Evolutionary conservation across 2,329 filamentous ascomycete species (phyloP).

Genomic region (Zasmidium cellare): DNA sequence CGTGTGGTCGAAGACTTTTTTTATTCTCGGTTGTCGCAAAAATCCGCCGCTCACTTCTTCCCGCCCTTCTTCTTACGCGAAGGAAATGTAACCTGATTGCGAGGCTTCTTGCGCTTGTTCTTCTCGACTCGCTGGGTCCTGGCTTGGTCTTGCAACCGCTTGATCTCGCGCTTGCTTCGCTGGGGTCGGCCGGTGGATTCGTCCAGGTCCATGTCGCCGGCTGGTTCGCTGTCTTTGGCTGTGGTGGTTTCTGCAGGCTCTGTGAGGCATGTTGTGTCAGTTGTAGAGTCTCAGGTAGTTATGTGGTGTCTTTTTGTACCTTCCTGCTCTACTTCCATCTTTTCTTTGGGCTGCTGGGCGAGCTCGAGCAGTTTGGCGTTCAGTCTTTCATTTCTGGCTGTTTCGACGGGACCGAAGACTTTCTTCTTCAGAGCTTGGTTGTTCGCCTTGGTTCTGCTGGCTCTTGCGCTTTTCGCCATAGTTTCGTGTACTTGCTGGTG

Average conservation of each 20-base stretch:
- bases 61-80: constrained; percentile 25
- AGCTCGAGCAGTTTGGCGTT: constrained; percentile 83
- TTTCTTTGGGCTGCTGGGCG: constrained; percentile 71
- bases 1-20: no score
- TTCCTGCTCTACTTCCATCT: constrained; percentile 49
- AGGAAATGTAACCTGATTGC: constrained; percentile 42
- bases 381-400: constrained; percentile 76
- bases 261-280: constrained; percentile 1
- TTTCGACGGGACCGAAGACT: constrained; percentile 81
- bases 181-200: constrained; percentile 29
- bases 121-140: constrained; percentile 36
- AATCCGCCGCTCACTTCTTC: constrained; percentile 22
- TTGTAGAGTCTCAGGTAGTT: constrained; percentile 5
- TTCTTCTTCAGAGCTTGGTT: constrained; percentile 75
- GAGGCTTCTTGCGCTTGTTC: constrained; percentile 39
- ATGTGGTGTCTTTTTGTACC: not conserved
- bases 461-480: constrained; percentile 87
- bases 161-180: constrained; percentile 24
- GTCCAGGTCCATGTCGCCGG: constrained; percentile 38
- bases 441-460: constrained; percentile 80
- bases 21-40: no score
- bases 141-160: constrained; percentile 26
- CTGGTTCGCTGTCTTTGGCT: not conserved
- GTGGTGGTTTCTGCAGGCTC: not conserved
- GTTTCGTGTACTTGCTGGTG: constrained; percentile 26